Percentiles rank a stretch among this genome's conserved stretches.
phyloP scores from a whole-genome alignment of 371 early-diverging fungal species.

The Mucor velutinosus region DNA sequence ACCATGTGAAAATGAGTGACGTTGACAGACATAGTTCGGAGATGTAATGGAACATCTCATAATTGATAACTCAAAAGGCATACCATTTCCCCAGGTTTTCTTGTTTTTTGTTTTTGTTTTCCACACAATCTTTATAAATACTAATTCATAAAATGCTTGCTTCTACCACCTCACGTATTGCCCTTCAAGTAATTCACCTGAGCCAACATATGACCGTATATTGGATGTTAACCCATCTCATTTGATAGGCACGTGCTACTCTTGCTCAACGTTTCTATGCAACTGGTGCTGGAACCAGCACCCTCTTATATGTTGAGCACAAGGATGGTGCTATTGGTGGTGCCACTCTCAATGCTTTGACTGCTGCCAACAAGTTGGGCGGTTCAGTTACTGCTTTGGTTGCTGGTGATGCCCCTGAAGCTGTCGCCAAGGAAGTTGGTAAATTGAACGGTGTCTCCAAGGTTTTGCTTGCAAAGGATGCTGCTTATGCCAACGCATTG shows the following conservation, averaged over 20 bases:
- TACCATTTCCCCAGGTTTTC: constrained; percentile 13
- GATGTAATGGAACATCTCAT: not conserved
- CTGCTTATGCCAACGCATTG: constrained; percentile 74
- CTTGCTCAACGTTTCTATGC: constrained; percentile 60
- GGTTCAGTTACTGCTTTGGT: constrained; percentile 88
- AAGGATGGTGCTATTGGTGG: constrained; percentile 74
- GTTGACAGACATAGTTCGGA: not conserved
- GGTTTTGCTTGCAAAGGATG: constrained; percentile 85
- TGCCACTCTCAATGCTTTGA: constrained; percentile 86
- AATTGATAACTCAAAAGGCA: constrained; percentile 1
- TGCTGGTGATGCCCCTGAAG: constrained; percentile 79
- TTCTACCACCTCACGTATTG: constrained; percentile 34
- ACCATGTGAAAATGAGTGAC: constrained; percentile 9
- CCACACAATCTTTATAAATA: not conserved
- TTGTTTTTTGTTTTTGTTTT: constrained; percentile 11
- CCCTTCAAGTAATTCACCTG: constrained; percentile 25
- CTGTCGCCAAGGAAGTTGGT: constrained; percentile 70
- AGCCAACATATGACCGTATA: not conserved
- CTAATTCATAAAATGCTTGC: constrained; percentile 11
- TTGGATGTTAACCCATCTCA: not conserved
- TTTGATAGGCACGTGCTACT: constrained; percentile 40
- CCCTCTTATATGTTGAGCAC: constrained; percentile 92
- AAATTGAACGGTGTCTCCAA: constrained; percentile 78
- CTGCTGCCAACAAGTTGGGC: constrained; percentile 83
- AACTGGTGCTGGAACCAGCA: constrained; percentile 61